Conservation (phyloP, 148 eudicot species). For the Persicaria maculosa region DNA sequence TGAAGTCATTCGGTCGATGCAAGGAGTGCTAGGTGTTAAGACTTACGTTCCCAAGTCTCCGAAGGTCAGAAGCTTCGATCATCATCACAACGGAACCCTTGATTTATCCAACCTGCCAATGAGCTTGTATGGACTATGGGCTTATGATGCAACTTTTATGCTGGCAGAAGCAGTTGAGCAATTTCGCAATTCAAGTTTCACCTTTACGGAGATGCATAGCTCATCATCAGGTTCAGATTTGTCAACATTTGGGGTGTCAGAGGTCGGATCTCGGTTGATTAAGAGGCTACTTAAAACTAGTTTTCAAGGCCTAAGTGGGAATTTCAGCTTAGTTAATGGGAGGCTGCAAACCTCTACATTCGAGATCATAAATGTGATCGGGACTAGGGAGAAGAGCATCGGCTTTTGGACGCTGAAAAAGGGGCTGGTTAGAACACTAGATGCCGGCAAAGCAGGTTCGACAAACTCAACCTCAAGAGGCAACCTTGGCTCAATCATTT, state of each 20-base stretch:
- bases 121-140: neutral
- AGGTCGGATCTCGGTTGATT: conserved; percentile 33
- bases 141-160: no score
- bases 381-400: no score
- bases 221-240: conserved; percentile 23
- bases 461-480: conserved; percentile 16
- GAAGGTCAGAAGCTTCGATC: conserved; percentile 13
- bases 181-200: neutral
- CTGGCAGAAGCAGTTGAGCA: no score
- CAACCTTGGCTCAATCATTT: conserved; percentile 33
- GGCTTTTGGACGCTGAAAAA: conserved; percentile 6
- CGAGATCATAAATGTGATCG: conserved; percentile 4
- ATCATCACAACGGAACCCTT: conserved; percentile 12
- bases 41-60: conserved; percentile 17
- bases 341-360: conserved; percentile 29
- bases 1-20: neutral
- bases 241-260: conserved; percentile 33
- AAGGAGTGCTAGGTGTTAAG: conserved; percentile 20
- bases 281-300: conserved; percentile 19
- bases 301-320: conserved; percentile 48
- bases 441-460: neutral
- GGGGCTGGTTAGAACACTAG: conserved; percentile 29
- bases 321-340: conserved; percentile 34
- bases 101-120: conserved; percentile 2
- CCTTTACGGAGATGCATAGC: neutral